phyloP scores from a whole-genome alignment of 2,329 filamentous ascomycete species.

The Calonectria ilicicola region DNA sequence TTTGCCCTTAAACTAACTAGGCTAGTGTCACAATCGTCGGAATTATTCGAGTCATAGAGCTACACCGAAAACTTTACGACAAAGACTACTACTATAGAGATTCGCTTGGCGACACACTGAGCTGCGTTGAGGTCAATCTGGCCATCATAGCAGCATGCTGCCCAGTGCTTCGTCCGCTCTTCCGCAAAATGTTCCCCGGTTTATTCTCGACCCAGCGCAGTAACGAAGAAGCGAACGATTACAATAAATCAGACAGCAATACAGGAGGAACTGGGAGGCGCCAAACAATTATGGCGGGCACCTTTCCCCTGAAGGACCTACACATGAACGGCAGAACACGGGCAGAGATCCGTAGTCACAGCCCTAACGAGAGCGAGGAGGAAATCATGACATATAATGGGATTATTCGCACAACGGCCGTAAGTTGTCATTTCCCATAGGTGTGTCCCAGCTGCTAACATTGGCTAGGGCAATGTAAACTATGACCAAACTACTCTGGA shows the following conservation, averaged over 20 bases:
- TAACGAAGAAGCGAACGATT: slow-evolving; percentile 10
- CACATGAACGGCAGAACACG: slow-evolving; percentile 24
- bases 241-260: slow-evolving; percentile 20
- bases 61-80: slow-evolving; percentile 33
- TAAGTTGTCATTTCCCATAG: not conserved
- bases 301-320: slow-evolving; percentile 35
- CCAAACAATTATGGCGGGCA: not conserved
- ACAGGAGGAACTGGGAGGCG: slow-evolving; percentile 19
- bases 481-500: slow-evolving; percentile 26
- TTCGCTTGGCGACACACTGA: slow-evolving; percentile 46
- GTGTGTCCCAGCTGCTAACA: not conserved
- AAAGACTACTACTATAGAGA: slow-evolving; percentile 37
- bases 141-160: slow-evolving; percentile 52
- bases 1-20: not conserved
- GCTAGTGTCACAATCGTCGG: slow-evolving; percentile 48
- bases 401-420: slow-evolving; percentile 35
- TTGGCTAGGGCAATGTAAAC: slow-evolving; percentile 17
- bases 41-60: slow-evolving; percentile 46
- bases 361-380: slow-evolving; percentile 37
- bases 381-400: slow-evolving; percentile 42
- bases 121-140: slow-evolving; percentile 51
- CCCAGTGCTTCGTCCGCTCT: slow-evolving; percentile 39
- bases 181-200: slow-evolving; percentile 37
- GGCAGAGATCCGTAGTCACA: slow-evolving; percentile 35
- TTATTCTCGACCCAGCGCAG: slow-evolving; percentile 34